phyloP scores from a whole-genome alignment of 78 protist genomes.

The Mastigamoeba balamuthi region DNA sequence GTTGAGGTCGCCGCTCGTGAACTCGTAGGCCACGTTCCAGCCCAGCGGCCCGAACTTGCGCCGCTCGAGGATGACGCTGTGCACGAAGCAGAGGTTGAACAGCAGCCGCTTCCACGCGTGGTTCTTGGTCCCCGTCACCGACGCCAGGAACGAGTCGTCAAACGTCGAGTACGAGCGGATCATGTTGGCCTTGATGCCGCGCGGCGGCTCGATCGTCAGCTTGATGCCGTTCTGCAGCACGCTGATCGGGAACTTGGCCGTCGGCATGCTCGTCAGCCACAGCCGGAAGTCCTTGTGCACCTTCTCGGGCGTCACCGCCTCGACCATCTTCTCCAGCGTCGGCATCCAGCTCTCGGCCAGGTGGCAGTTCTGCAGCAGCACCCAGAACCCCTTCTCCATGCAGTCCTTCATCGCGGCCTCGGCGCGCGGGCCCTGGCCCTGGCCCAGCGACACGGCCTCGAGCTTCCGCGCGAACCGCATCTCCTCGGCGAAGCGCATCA shows the following conservation, averaged over 20 bases:
- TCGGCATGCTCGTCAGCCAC: conserved; percentile 87
- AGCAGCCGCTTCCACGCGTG: conserved; percentile 39
- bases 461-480: conserved; percentile 52
- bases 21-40: conserved; percentile 78
- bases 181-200: conserved; percentile 66
- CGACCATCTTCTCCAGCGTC: conserved; percentile 49
- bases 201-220: conserved; percentile 82
- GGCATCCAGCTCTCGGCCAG: conserved; percentile 69
- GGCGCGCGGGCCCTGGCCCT: conserved; percentile 86
- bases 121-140: conserved; percentile 14
- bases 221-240: conserved; percentile 79
- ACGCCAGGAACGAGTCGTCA: conserved; percentile 18
- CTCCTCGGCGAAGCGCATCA: conserved; percentile 58
- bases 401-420: conserved; percentile 56
- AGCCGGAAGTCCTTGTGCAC: conserved; percentile 71
- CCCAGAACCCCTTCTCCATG: conserved; percentile 72
- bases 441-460: conserved; percentile 73
- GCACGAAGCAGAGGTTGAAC: conserved; percentile 60
- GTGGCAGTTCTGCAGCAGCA: conserved; percentile 86
- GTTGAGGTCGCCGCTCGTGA: conserved; percentile 44
- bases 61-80: conserved; percentile 70
- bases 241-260: conserved; percentile 69
- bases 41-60: conserved; percentile 74
- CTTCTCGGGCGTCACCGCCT: conserved; percentile 15
- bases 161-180: conserved; percentile 21